Evolutionary conservation across 2,329 filamentous ascomycete genomes (phyloP).

Genomic region (Thelonectria rubi): DNA sequence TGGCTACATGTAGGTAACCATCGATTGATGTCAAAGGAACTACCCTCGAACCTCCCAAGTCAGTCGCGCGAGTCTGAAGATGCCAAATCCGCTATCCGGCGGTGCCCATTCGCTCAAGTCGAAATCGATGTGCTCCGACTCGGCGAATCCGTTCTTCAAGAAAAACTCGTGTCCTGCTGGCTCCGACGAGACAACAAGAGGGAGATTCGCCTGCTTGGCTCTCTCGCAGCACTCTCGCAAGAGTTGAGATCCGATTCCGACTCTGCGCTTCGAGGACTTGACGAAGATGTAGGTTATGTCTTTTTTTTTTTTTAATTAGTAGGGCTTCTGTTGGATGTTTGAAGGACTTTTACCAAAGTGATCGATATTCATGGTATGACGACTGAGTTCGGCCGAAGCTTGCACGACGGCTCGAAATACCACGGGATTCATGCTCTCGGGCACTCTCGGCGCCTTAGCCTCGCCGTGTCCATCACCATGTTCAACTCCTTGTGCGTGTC

Average conservation of each 20-base stretch:
- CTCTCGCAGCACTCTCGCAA: background rate
- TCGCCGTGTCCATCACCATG: no score
- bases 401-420: slow-evolving; percentile 2
- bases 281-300: slow-evolving; percentile 25
- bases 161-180: slow-evolving; percentile 22
- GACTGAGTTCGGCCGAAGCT: background rate
- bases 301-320: slow-evolving; percentile 1
- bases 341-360: slow-evolving; percentile 5
- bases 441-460: background rate
- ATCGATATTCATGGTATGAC: background rate
- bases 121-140: slow-evolving; percentile 12
- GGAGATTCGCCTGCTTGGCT: slow-evolving; percentile 1
- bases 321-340: background rate
- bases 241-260: slow-evolving; percentile 13
- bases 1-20: no score
- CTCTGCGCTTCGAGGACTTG: slow-evolving; percentile 8
- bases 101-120: slow-evolving; percentile 21
- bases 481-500: background rate
- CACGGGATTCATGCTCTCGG: background rate
- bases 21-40: no score
- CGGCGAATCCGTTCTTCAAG: slow-evolving; percentile 9
- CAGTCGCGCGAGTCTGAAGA: slow-evolving; percentile 18
- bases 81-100: slow-evolving; percentile 20
- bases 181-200: slow-evolving; percentile 12
- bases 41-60: background rate